Conservation (phyloP, 2,329 filamentous ascomycete species). For the Pseudogymnoascus sp. region DNA sequence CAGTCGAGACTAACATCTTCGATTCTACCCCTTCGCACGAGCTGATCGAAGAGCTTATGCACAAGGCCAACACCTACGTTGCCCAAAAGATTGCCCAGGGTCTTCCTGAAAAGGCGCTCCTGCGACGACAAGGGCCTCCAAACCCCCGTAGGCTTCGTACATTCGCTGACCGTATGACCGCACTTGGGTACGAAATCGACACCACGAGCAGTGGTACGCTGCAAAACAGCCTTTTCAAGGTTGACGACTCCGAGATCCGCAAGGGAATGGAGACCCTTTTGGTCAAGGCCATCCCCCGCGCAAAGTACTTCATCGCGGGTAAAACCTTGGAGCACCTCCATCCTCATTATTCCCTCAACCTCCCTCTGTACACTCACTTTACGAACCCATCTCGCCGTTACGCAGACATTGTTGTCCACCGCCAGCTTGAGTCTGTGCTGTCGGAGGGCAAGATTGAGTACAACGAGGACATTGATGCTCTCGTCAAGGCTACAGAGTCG, state of each 20-base stretch:
- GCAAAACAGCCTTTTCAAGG: slow-evolving; percentile 90
- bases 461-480: slow-evolving; percentile 75
- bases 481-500: slow-evolving; percentile 87
- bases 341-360: slow-evolving; percentile 85
- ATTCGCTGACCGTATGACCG: slow-evolving; percentile 87
- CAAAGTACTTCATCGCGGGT: slow-evolving; percentile 86
- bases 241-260: slow-evolving; percentile 79
- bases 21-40: slow-evolving; percentile 84
- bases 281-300: slow-evolving; percentile 90
- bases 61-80: slow-evolving; percentile 86
- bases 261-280: slow-evolving; percentile 97
- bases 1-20: slow-evolving; percentile 93
- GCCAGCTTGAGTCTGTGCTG: slow-evolving; percentile 81
- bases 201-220: slow-evolving; percentile 80
- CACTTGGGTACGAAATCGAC: slow-evolving; percentile 84
- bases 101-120: slow-evolving; percentile 84
- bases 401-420: slow-evolving; percentile 89
- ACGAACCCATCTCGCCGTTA: slow-evolving; percentile 93
- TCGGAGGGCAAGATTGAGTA: slow-evolving; percentile 79
- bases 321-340: slow-evolving; percentile 71
- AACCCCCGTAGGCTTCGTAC: slow-evolving; percentile 83
- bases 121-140: slow-evolving; percentile 78
- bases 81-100: slow-evolving; percentile 73
- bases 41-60: slow-evolving; percentile 87
- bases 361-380: slow-evolving; percentile 94